Evolutionary conservation across 257 asterid species (phyloP).

Genomic region (Orobanche coerulescens): DNA sequence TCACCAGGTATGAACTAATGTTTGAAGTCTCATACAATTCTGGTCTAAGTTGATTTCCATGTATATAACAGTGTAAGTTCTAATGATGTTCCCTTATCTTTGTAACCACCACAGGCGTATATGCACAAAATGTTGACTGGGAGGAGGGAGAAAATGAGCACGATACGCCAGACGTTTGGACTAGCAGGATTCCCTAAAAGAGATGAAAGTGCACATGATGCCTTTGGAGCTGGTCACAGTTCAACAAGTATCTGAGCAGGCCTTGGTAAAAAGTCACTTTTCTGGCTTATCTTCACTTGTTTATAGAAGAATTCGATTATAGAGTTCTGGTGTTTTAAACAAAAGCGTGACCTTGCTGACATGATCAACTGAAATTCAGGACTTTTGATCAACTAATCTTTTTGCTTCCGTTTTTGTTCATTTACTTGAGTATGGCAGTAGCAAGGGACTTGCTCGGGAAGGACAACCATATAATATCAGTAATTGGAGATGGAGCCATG

Average conservation of each 20-base stretch:
- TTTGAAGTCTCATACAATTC: too few species aligned
- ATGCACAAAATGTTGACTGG: constrained; percentile 51
- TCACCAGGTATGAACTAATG: constrained; percentile 31
- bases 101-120: constrained; percentile 27
- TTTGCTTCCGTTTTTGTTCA: not conserved
- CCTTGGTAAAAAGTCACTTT: constrained; percentile 38
- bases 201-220: constrained; percentile 47
- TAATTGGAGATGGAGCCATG: constrained; percentile 63
- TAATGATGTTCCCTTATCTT: not conserved
- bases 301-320: too few species aligned
- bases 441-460: constrained; percentile 45
- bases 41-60: too few species aligned
- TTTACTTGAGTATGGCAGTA: constrained; percentile 42
- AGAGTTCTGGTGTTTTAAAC: too few species aligned
- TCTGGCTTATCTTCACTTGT: too few species aligned
- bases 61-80: too few species aligned
- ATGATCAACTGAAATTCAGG: too few species aligned
- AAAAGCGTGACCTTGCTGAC: too few species aligned
- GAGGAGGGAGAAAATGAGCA: constrained; percentile 41
- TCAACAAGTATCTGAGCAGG: constrained; percentile 53
- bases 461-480: constrained; percentile 39
- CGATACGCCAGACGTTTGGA: constrained; percentile 42
- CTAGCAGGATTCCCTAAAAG: constrained; percentile 49
- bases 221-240: constrained; percentile 56
- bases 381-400: too few species aligned